Evolutionary conservation across 805 yeast species (phyloP).

Genomic region (Naumovozyma baii): DNA sequence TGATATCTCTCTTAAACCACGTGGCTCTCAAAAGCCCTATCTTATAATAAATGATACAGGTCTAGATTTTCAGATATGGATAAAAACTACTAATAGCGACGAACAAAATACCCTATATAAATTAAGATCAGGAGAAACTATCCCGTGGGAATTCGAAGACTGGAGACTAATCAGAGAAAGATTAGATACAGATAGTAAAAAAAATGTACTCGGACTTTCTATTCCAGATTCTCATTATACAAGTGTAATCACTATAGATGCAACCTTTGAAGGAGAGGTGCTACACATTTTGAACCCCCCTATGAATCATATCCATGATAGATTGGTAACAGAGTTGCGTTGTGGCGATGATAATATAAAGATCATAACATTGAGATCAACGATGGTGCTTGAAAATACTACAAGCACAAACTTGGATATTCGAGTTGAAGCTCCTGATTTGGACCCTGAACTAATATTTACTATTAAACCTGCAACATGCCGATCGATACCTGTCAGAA

Average conservation of each 20-base stretch:
- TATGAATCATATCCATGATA: conserved; percentile 50
- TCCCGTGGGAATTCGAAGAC: conserved; percentile 90
- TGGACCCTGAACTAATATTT: conserved; percentile 27
- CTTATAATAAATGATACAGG: conserved; percentile 79
- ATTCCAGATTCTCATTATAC: conserved; percentile 49
- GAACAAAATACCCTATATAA: conserved; percentile 21
- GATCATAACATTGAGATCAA: conserved; percentile 65
- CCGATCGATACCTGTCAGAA: conserved; percentile 65
- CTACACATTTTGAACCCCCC: conserved; percentile 59
- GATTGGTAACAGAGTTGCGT: conserved; percentile 62
- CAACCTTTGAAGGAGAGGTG: conserved; percentile 77
- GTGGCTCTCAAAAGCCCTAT: conserved; percentile 80
- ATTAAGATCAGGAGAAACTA: conserved; percentile 39
- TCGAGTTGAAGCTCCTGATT: conserved; percentile 27
- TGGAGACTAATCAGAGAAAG: conserved; percentile 83
- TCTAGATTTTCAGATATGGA: conserved; percentile 70
- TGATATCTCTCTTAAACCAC: conserved; percentile 44
- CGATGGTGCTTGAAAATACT: conserved; percentile 58
- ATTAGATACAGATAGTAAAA: conserved; percentile 52
- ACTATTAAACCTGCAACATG: conserved; percentile 45
- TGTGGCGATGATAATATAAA: conserved; percentile 73
- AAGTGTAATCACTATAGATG: conserved; percentile 47
- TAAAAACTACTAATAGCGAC: conserved; percentile 37
- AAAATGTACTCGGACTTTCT: conserved; percentile 54
- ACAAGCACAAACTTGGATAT: conserved; percentile 49